Conservation (phyloP, 305 asterid species). For the Solanum hybrid region DNA sequence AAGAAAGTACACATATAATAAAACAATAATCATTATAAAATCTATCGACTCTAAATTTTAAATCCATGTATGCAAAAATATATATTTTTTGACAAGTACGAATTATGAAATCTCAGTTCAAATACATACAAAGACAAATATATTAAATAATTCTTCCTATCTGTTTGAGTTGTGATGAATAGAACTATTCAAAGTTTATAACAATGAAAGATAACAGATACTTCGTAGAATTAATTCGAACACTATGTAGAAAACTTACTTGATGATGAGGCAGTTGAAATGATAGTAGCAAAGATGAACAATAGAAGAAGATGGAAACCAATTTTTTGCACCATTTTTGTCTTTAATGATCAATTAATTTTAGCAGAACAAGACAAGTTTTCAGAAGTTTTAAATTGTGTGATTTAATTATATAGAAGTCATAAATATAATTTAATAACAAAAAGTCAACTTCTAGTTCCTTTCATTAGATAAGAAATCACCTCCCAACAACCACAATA, state of each 20-base stretch:
- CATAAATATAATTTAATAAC: not conserved
- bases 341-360: not conserved
- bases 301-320: not conserved
- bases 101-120: not conserved
- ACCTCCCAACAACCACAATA: not conserved
- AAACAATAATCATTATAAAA: not conserved
- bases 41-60: not conserved
- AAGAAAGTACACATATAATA: not conserved
- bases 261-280: not conserved
- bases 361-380: not conserved
- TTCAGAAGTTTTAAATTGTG: not conserved
- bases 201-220: rapidly evolving
- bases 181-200: rapidly evolving
- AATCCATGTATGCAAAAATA: not conserved
- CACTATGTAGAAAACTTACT: not conserved
- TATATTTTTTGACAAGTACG: not conserved
- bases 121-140: rapidly evolving
- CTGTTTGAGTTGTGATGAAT: rapidly evolving
- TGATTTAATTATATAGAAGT: not conserved
- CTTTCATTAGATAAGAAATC: not conserved
- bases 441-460: conserved; percentile 2
- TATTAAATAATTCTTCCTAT: not conserved
- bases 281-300: not conserved
- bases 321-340: conserved; percentile 1
- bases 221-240: not conserved